Evolutionary conservation across 805 yeast genomes (phyloP).

Genomic region (Saccharomycopsis amapae): DNA sequence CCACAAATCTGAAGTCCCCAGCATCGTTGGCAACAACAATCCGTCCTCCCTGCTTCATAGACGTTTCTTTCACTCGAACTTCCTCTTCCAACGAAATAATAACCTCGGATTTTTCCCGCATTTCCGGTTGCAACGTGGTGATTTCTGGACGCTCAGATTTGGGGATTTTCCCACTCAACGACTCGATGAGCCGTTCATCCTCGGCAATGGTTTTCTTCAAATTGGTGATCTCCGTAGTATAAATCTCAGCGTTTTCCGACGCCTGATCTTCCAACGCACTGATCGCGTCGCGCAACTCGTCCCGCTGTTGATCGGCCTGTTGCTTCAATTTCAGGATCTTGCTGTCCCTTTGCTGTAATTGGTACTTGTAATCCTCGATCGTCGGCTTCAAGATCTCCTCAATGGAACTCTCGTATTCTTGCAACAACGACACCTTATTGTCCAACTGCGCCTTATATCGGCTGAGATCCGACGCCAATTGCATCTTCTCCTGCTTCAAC

Average conservation of each 20-base stretch:
- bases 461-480: constrained; percentile 8
- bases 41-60: neutral
- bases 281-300: constrained; percentile 52
- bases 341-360: constrained; percentile 38
- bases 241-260: constrained; percentile 45
- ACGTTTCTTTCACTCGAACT: neutral
- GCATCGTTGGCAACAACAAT: neutral
- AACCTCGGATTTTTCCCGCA: constrained; percentile 1
- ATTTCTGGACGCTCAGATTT: constrained; percentile 40
- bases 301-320: constrained; percentile 46
- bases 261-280: constrained; percentile 49
- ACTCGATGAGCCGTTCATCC: neutral
- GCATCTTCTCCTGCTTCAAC: constrained; percentile 9
- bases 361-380: constrained; percentile 40
- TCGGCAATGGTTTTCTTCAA: constrained; percentile 1
- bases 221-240: constrained; percentile 34
- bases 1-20: neutral
- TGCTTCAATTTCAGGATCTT: constrained; percentile 40
- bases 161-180: constrained; percentile 20
- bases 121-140: constrained; percentile 24
- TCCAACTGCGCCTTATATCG: constrained; percentile 29
- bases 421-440: constrained; percentile 39
- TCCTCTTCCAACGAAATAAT: constrained; percentile 3
- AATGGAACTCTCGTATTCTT: constrained; percentile 42
- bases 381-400: constrained; percentile 40